A percentile compares a stretch with the other conserved stretches of the same genome.
Conservation (phyloP, 129 eudicot genomes). For the Flaveria robusta region DNA sequence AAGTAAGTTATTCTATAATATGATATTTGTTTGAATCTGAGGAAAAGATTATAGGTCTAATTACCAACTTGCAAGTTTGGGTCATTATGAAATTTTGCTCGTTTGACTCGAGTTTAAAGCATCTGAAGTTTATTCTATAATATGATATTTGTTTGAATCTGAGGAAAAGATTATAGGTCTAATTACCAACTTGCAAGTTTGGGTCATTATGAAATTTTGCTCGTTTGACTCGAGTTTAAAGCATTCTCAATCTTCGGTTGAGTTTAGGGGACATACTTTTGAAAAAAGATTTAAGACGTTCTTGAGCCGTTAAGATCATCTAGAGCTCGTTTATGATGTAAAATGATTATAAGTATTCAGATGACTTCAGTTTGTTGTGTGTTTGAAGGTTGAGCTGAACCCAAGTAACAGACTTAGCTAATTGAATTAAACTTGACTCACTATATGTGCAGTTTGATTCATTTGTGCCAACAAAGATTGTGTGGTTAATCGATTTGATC, state of each 20-base stretch:
- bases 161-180: background rate
- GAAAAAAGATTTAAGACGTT: background rate
- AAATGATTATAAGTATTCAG: background rate
- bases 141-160: background rate
- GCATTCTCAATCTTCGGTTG: background rate
- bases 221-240: background rate
- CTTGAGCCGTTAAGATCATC: background rate
- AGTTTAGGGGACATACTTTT: background rate
- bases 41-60: background rate
- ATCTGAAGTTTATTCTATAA: too few relatives aligned
- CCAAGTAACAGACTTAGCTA: background rate
- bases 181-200: background rate
- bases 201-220: background rate
- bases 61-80: background rate
- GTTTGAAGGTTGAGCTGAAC: background rate
- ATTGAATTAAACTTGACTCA: background rate
- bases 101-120: background rate
- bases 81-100: background rate
- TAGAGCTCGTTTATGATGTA: background rate
- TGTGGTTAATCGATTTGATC: background rate
- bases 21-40: background rate
- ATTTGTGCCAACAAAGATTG: background rate
- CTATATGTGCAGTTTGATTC: background rate
- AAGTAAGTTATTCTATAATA: constrained; percentile 47
- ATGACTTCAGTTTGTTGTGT: background rate